Base-by-base conservation (phyloP, 768 basidiomycete species). In the Collybia sp. region DNA sequence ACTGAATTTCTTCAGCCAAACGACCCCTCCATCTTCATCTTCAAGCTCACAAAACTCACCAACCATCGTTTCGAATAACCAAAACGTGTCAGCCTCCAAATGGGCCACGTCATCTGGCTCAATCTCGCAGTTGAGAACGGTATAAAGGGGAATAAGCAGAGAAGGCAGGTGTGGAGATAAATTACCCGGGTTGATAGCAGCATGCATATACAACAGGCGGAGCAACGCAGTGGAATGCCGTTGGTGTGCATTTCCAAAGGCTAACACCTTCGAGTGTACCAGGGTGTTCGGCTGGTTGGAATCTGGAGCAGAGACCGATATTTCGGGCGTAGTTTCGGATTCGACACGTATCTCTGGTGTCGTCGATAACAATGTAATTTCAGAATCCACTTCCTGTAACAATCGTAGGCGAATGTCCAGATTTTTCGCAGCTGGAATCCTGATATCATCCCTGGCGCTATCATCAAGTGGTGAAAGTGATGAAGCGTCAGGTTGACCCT, bases 81-180 rank as follows among this genome's bases (percentile, higher is more conserved):
- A 91, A 59, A 91, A 91, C 0, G 83, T 75, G 55, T 91, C 88
- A 1, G 88, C 88, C 60, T 91, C 88, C 4, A 74, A 75, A 58
- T 89, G 85, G 0, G 76, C 71, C 9, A 76, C 59, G 36, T 86
- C 83, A 44, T 78, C 74, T 0, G 72, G 62, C 13, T 85, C 76
- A 1, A 80, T 69, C 55, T 89, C 87, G 56, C 79, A 75, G 13
- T 68, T 62, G 41, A 88, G 65, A 0, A 76, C 77, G 6, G 74
- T 72, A 59, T 88, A 88, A 17, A 90, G 57, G 0, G 85, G 84
- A 12, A 89, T 71, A 10, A 90, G 71, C 9, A 89, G 60, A 30
- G 86, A 83, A 2, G 85, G 79, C 39, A 83, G 72, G 48, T 87
- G 77, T 8, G 80, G 82, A 0, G 85, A 84, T 31, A 78, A 66